Evolutionary conservation across 495 filamentous ascomycete species (phyloP), one percentile per base, ranked within the genome.

Genomic region (Cenococcum geophilum): DNA sequence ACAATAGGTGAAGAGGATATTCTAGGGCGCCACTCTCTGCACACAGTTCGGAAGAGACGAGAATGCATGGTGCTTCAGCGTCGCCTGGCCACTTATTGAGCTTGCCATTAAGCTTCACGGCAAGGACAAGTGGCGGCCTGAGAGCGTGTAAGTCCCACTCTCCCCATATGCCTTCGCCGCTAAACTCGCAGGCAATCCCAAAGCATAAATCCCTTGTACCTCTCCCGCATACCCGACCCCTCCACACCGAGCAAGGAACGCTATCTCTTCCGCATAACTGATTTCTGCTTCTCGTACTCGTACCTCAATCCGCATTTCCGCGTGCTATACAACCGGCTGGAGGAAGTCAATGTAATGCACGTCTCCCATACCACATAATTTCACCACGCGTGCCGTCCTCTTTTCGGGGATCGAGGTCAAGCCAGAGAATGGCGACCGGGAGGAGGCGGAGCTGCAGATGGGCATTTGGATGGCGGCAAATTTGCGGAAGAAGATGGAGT

Each of bases 341-440:
- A 27, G 37, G 37, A 55, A 48, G 11, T 49, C 12, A 53, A 64
- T 49, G 20, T 20, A 49, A 49, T 49, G 20, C 20, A 49, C 20
- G 20, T 59, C 8, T 47, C 21, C 14, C 57, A 64, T 51, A 64
- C 62, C 1, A 60, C 36, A 64, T 37, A 55, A 47, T 40, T 60
- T 49, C 37, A 64, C 62, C 20, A n/a, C 23, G 34, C 48, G 48
- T 21, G 27, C 52, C 5, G 58, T 32, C 18, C 57, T 64, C 25
- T 64, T 64, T 37, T 60, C 57, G 9, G 62, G 62, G 11, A 64
- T 60, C 25, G 57, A 64, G 58, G 62, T 64, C 20, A 64, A 64
- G 51, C 50, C 49, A 25, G 37, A 48, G 22, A 56, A 60, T 56
- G 57, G 62, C 23, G 50, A 56, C 34, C 49, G 14, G 3, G 37